These are phyloP conservation scores for Mycena latifolia DNA, from an alignment of 768 basidiomycete species.

Conservation along the genomic window DNA sequence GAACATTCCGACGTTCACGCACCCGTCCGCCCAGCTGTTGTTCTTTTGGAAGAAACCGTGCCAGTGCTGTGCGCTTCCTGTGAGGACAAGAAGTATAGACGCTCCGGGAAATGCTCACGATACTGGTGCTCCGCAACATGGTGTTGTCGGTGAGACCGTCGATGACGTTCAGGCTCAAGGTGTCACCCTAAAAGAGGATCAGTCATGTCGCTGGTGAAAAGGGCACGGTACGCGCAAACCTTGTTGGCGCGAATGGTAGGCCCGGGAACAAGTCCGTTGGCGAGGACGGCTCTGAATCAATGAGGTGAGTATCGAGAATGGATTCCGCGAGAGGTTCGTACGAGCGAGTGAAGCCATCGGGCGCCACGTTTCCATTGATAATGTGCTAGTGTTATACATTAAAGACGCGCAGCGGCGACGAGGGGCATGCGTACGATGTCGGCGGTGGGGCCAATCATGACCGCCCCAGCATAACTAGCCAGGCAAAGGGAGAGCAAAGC, in stretches of 20 bases:
- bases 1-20: no score
- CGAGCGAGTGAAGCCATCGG: slow-evolving; percentile 51
- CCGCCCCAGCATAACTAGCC: slow-evolving; percentile 1
- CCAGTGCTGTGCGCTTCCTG: slow-evolving; percentile 29
- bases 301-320: not conserved
- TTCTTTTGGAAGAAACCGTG: slow-evolving; percentile 40
- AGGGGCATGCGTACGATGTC: slow-evolving; percentile 5
- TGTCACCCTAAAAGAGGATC: slow-evolving; percentile 38
- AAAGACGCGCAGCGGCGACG: not conserved
- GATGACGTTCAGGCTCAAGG: slow-evolving; percentile 51
- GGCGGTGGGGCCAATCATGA: slow-evolving; percentile 20
- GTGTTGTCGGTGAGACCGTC: slow-evolving; percentile 52
- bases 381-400: slow-evolving; percentile 22
- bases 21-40: slow-evolving; percentile 44
- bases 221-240: slow-evolving; percentile 24
- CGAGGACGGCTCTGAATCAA: slow-evolving; percentile 50
- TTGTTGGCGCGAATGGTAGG: slow-evolving; percentile 54
- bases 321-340: slow-evolving; percentile 39
- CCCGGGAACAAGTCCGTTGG: slow-evolving; percentile 51
- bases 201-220: not conserved
- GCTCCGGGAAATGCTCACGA: slow-evolving; percentile 43
- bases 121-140: slow-evolving; percentile 53
- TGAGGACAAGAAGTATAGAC: no score
- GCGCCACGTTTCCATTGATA: slow-evolving; percentile 48
- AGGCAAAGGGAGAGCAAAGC: slow-evolving; percentile 17